These are phyloP conservation scores for Metschnikowia lochheadii DNA, from an alignment of 805 yeast species.

Conservation along the genomic window DNA sequence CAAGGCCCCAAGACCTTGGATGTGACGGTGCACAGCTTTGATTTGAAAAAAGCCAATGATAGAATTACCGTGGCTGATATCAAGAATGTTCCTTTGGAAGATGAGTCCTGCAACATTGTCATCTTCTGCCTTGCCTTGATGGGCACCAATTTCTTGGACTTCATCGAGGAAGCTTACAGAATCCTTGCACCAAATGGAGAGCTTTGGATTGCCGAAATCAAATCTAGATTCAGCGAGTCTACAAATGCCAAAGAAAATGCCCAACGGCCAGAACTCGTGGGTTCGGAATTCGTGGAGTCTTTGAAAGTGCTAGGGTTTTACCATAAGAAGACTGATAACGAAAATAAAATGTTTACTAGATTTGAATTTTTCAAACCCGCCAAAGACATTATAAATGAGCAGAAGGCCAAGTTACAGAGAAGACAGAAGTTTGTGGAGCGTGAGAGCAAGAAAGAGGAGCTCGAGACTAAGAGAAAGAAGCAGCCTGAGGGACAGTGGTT, in stretches of 20 bases:
- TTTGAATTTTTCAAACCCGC: constrained; percentile 93
- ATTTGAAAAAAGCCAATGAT: constrained; percentile 82
- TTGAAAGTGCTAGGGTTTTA: constrained; percentile 78
- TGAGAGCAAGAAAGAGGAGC: constrained; percentile 57
- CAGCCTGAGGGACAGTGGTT: constrained; percentile 82
- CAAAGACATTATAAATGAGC: constrained; percentile 58
- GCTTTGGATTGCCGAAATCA: constrained; percentile 96
- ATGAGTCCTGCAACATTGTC: constrained; percentile 80
- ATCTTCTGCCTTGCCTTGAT: constrained; percentile 89
- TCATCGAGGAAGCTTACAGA: constrained; percentile 84
- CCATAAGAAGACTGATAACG: constrained; percentile 81
- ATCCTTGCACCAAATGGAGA: constrained; percentile 88
- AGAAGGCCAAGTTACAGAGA: constrained; percentile 57
- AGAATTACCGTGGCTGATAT: constrained; percentile 96
- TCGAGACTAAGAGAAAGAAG: constrained; percentile 50
- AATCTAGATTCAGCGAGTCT: constrained; percentile 77
- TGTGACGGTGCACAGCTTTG: constrained; percentile 80
- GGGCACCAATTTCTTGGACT: constrained; percentile 96
- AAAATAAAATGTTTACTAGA: constrained; percentile 89
- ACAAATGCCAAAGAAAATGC: constrained; percentile 20
- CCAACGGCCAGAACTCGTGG: constrained; percentile 41
- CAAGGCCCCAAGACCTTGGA: constrained; percentile 37
- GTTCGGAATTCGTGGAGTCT: constrained; percentile 76
- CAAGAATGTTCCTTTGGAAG: constrained; percentile 78
- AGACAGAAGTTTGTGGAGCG: constrained; percentile 67